These are phyloP conservation scores for Sarcodon sp. DNA, from an alignment of 768 basidiomycete genomes.

Conservation along the genomic window DNA sequence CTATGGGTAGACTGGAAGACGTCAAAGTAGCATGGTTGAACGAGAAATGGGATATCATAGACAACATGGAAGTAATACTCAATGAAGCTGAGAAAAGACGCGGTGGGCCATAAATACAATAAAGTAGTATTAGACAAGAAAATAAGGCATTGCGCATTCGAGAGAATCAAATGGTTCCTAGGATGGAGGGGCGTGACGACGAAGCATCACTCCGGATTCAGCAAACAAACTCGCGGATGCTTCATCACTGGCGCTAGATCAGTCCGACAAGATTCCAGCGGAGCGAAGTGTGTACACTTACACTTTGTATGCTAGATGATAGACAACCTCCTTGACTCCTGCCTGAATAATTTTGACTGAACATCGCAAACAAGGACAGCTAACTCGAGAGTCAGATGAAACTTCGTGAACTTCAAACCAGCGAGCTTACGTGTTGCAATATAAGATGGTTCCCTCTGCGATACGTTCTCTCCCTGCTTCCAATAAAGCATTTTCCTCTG, in stretches of 20 bases:
- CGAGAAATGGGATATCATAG: constrained; percentile 51
- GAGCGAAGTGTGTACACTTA: constrained; percentile 23
- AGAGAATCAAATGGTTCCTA: not conserved
- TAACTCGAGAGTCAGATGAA: constrained; percentile 17
- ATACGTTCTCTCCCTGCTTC: constrained; percentile 90
- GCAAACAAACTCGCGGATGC: constrained; percentile 68
- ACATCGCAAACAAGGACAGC: constrained; percentile 96
- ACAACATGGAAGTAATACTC: constrained; percentile 18
- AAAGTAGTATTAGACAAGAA: not conserved
- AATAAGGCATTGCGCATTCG: no score
- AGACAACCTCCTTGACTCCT: constrained; percentile 86
- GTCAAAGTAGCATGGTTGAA: constrained; percentile 33
- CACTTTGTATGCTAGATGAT: constrained; percentile 95
- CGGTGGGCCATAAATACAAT: not conserved
- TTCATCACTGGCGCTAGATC: constrained; percentile 46
- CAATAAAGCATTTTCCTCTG: constrained; percentile 93
- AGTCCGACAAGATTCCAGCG: not conserved
- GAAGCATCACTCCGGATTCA: constrained; percentile 72
- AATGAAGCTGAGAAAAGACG: not conserved
- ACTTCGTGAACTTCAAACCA: not conserved
- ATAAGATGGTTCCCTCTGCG: constrained; percentile 72
- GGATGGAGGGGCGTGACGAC: constrained; percentile 47
- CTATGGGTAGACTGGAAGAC: constrained; percentile 23
- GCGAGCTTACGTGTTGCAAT: constrained; percentile 87
- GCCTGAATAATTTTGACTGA: constrained; percentile 96